Evolutionary conservation across 2,329 filamentous ascomycete species (phyloP).

Genomic region (Penicillium sclerotigenum): DNA sequence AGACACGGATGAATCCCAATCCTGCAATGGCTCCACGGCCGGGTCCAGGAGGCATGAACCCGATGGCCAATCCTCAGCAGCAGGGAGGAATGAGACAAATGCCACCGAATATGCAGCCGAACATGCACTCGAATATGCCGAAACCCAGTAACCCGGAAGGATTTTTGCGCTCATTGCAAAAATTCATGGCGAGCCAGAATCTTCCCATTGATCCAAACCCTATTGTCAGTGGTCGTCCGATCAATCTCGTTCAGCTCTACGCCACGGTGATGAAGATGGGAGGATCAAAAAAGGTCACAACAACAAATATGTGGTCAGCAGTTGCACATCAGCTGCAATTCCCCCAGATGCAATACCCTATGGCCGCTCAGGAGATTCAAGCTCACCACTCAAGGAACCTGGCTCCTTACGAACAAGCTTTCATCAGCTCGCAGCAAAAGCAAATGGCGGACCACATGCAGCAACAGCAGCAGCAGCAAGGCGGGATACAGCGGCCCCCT

Average conservation of each 20-base stretch:
- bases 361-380: constrained; percentile 66
- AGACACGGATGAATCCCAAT: constrained; percentile 58
- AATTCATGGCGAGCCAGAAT: constrained; percentile 73
- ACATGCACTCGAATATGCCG: constrained; percentile 43
- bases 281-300: constrained; percentile 71
- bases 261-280: constrained; percentile 71
- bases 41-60: constrained; percentile 35
- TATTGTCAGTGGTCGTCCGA: constrained; percentile 65
- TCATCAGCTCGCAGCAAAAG: constrained; percentile 46
- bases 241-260: constrained; percentile 76
- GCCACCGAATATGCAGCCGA: constrained; percentile 46
- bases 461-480: constrained; percentile 19
- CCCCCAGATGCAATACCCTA: constrained; percentile 60
- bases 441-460: constrained; percentile 28
- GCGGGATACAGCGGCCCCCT: constrained; percentile 37
- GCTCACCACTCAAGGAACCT: constrained; percentile 74
- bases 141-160: constrained; percentile 55
- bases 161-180: constrained; percentile 71
- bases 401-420: constrained; percentile 65
- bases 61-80: constrained; percentile 39
- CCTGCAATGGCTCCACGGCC: constrained; percentile 36
- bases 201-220: constrained; percentile 73
- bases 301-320: constrained; percentile 68
- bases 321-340: constrained; percentile 65
- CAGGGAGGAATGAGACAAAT: constrained; percentile 49